Conservation (phyloP, 352 stramenopile species). For the Phytophthora hibernalis region DNA sequence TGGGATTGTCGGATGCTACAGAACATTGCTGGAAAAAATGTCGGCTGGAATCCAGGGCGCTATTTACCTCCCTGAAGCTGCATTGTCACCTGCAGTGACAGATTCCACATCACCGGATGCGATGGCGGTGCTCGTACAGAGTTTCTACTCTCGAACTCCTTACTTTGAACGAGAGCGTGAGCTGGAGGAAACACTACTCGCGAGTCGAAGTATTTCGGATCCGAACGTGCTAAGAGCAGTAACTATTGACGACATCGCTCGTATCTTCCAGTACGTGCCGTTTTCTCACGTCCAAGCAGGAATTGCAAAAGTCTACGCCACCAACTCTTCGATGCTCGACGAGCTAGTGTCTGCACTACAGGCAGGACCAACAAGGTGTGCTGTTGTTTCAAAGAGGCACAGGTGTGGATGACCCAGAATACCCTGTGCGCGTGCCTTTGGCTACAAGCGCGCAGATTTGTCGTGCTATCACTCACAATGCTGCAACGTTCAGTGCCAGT, state of each 20-base stretch:
- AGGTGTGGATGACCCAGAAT: slow-evolving; percentile 44
- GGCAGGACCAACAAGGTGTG: slow-evolving; percentile 35
- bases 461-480: slow-evolving; percentile 67
- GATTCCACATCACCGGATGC: slow-evolving; percentile 17
- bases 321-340: slow-evolving; percentile 28
- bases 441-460: slow-evolving; percentile 74
- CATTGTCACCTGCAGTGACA: background rate
- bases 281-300: slow-evolving; percentile 41
- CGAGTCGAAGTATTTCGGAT: slow-evolving; percentile 55
- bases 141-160: slow-evolving; percentile 63
- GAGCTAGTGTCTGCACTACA: slow-evolving; percentile 30
- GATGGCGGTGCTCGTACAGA: slow-evolving; percentile 64
- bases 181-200: slow-evolving; percentile 53
- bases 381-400: slow-evolving; percentile 10
- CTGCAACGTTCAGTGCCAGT: slow-evolving; percentile 62
- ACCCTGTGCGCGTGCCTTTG: slow-evolving; percentile 64
- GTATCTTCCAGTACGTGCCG: slow-evolving; percentile 56
- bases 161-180: slow-evolving; percentile 73
- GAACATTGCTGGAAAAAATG: slow-evolving; percentile 72
- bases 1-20: slow-evolving; percentile 78
- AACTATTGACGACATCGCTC: slow-evolving; percentile 51
- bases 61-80: slow-evolving; percentile 54
- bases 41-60: slow-evolving; percentile 59
- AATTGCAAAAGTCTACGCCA: slow-evolving; percentile 30
- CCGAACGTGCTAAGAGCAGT: slow-evolving; percentile 45